Conservation (phyloP, 1,284 basidiomycete species). For the Apiotrichum gracile region DNA sequence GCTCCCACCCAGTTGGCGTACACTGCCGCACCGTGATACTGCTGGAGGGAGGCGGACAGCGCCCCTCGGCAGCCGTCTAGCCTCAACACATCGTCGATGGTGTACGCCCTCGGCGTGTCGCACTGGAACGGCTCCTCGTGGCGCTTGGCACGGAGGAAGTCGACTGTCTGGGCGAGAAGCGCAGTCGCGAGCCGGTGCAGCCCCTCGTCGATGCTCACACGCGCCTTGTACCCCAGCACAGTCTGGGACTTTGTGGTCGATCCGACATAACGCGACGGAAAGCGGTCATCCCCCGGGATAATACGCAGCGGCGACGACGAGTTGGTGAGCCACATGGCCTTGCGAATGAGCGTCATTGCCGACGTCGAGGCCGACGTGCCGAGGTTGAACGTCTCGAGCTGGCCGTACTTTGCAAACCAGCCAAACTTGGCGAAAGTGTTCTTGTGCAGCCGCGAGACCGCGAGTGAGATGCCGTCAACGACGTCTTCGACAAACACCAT, state of each 20-base stretch:
- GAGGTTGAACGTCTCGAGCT: conserved; percentile 28
- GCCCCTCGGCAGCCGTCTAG: too few species aligned
- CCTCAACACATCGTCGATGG: too few species aligned
- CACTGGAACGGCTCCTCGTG: background rate
- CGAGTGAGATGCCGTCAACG: conserved; percentile 23
- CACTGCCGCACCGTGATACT: too few species aligned
- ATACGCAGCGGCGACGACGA: conserved; percentile 28
- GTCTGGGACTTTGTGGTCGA: conserved; percentile 14
- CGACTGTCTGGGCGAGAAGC: conserved; percentile 11
- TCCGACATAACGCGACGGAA: conserved; percentile 23
- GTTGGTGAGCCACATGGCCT: conserved; percentile 24
- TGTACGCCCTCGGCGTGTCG: background rate
- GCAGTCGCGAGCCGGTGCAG: conserved; percentile 18
- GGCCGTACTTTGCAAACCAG: background rate
- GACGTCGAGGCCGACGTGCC: conserved; percentile 18
- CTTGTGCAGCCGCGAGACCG: conserved; percentile 14
- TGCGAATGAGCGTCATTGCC: conserved; percentile 23
- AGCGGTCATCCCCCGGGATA: conserved; percentile 24
- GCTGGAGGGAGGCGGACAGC: too few species aligned
- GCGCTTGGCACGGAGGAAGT: conserved; percentile 11
- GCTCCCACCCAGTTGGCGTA: too few species aligned
- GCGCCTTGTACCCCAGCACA: conserved; percentile 21
- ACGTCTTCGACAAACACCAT: conserved; percentile 33
- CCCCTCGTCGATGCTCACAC: conserved; percentile 23
- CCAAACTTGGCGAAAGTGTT: background rate